Conservation (phyloP, 352 stramenopile species). For the Sclerospora graminicola region DNA sequence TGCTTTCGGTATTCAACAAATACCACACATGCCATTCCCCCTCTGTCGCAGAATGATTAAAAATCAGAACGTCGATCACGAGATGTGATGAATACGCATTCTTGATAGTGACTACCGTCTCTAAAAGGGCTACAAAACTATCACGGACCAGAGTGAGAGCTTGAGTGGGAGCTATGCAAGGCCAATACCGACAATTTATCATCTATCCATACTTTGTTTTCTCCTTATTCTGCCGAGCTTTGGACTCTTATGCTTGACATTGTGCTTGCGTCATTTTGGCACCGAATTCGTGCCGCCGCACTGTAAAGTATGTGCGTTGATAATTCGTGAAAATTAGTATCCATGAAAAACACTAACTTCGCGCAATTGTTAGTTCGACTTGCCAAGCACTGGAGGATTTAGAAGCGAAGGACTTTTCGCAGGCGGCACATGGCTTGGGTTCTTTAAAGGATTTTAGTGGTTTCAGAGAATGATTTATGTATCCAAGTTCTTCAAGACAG, state of each 20-base stretch:
- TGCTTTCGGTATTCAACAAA: too few relatives aligned
- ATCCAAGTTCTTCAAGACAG: slow-evolving; percentile 26
- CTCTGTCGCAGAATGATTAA: too few relatives aligned
- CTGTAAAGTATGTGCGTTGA: slow-evolving; percentile 39
- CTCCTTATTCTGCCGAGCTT: slow-evolving; percentile 28
- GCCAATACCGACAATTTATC: background rate
- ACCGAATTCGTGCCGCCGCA: slow-evolving; percentile 46
- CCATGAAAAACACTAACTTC: slow-evolving; percentile 32
- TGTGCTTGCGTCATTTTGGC: slow-evolving; percentile 47
- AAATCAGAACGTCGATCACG: too few relatives aligned
- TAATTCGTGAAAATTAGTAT: slow-evolving; percentile 8
- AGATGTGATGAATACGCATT: too few relatives aligned
- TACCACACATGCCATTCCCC: too few relatives aligned
- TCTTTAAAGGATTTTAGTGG: slow-evolving; percentile 38
- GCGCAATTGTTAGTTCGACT: slow-evolving; percentile 61
- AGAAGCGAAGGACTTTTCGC: slow-evolving; percentile 22
- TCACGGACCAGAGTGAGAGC: slow-evolving; percentile 39
- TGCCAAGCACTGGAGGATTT: slow-evolving; percentile 57
- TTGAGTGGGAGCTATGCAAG: slow-evolving; percentile 30
- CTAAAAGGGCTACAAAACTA: too few relatives aligned
- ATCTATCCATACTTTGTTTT: slow-evolving; percentile 4
- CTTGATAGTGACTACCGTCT: too few relatives aligned
- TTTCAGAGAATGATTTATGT: slow-evolving; percentile 30
- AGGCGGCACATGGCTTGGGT: slow-evolving; percentile 46
- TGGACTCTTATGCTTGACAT: slow-evolving; percentile 60